Percentiles rank a stretch among this genome's conserved stretches.
Evolutionary conservation across 495 filamentous ascomycete genomes (phyloP).

Genomic region (Hyaloscypha finlandica): DNA sequence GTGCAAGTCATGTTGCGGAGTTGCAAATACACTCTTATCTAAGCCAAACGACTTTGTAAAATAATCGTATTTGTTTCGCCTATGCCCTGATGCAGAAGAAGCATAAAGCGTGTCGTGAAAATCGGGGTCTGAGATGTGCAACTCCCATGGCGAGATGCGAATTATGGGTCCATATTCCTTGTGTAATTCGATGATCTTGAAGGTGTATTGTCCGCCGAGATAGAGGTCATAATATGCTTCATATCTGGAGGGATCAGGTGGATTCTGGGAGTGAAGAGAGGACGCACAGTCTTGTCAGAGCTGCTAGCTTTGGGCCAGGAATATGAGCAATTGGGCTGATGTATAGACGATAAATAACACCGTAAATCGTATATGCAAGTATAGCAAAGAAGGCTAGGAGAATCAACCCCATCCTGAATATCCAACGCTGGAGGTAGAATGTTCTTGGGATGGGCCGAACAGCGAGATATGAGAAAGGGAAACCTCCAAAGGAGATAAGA

Average conservation of each 20-base stretch:
- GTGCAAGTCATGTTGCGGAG: constrained; percentile 47
- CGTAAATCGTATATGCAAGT: neutral
- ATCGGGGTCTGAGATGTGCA: constrained; percentile 55
- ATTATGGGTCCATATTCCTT: constrained; percentile 55
- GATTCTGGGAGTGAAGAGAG: no score
- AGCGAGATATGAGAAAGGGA: no score
- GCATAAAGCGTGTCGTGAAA: constrained; percentile 53
- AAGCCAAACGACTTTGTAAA: constrained; percentile 20
- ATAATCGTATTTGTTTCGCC: constrained; percentile 25
- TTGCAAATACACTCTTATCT: constrained; percentile 43
- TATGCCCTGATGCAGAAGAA: neutral
- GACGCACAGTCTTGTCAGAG: neutral
- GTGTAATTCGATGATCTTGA: constrained; percentile 34
- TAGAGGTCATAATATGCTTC: constrained; percentile 44
- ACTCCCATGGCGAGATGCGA: constrained; percentile 58
- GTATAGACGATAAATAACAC: neutral
- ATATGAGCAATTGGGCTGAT: neutral
- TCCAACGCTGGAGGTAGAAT: no score
- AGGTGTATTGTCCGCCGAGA: constrained; percentile 29
- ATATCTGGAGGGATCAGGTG: constrained; percentile 5
- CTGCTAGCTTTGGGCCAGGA: neutral
- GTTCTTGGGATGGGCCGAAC: no score
- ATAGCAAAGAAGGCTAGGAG: no score
- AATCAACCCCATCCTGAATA: no score
- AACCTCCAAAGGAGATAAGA: no score